Evolutionary conservation across 306 rosid genomes (phyloP).

Genomic region (Prinsepia uniflora): DNA sequence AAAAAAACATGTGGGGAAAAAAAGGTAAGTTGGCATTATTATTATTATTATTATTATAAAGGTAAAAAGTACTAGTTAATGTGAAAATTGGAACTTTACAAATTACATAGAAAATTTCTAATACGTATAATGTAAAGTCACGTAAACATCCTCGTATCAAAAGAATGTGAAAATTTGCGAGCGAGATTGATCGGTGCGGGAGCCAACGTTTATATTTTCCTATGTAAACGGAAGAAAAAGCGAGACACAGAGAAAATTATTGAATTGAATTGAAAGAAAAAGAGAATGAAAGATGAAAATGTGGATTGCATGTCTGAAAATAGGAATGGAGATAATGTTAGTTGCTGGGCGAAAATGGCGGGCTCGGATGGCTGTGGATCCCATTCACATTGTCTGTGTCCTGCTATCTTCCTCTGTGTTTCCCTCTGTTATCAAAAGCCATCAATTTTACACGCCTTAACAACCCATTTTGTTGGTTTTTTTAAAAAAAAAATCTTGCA

Average conservation of each 20-base stretch:
- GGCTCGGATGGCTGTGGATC: slow-evolving; percentile 22
- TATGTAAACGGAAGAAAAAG: slow-evolving; percentile 10
- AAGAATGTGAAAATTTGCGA: not conserved
- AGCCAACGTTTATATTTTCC: not conserved
- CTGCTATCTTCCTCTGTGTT: not conserved
- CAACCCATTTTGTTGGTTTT: not conserved
- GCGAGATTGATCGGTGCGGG: not conserved
- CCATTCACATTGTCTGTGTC: not conserved
- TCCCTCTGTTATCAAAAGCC: slow-evolving; percentile 8
- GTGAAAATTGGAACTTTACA: not conserved
- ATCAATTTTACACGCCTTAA: not conserved
- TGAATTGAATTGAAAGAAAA: not conserved
- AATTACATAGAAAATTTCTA: no score
- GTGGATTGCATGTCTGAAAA: slow-evolving; percentile 9
- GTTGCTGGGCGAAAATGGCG: slow-evolving; percentile 16
- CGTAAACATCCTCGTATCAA: no score
- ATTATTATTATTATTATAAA: no score
- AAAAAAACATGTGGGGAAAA: no score
- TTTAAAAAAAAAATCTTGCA: not conserved
- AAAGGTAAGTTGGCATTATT: no score
- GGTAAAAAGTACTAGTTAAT: not conserved
- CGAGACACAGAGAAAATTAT: not conserved
- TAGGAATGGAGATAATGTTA: not conserved
- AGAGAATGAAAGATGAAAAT: not conserved
- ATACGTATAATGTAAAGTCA: no score